Conservation (phyloP, 441 rosid genomes). For the Gossypium davidsonii region DNA sequence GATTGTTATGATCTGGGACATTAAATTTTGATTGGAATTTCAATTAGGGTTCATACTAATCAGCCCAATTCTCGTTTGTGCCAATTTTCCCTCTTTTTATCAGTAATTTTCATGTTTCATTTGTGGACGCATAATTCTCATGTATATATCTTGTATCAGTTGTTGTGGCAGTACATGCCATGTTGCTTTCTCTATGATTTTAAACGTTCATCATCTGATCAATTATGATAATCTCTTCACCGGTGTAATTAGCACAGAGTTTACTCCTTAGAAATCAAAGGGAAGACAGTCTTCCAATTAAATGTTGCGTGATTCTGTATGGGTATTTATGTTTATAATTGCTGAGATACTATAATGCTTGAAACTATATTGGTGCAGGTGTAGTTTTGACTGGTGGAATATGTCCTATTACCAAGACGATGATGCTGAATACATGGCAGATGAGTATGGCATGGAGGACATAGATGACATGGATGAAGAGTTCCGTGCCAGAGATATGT, state of each 20-base stretch:
- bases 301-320: background rate
- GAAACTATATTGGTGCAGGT: conserved; percentile 10
- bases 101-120: background rate
- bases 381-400: conserved; percentile 11
- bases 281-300: background rate
- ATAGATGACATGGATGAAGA: conserved; percentile 56
- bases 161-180: background rate
- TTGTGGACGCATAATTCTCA: background rate
- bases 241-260: background rate
- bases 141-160: background rate
- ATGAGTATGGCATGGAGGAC: conserved; percentile 57
- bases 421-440: conserved; percentile 52
- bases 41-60: background rate
- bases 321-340: background rate
- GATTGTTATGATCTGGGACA: background rate
- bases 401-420: conserved; percentile 54
- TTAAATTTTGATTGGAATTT: background rate
- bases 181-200: background rate
- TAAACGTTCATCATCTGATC: background rate
- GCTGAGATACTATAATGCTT: background rate
- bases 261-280: background rate
- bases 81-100: background rate
- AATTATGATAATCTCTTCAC: background rate
- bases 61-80: background rate
- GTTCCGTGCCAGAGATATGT: conserved; percentile 39